Base-by-base conservation (phyloP, 2,329 filamentous ascomycete genomes). In the Neofusicoccum kwambonambiense region DNA sequence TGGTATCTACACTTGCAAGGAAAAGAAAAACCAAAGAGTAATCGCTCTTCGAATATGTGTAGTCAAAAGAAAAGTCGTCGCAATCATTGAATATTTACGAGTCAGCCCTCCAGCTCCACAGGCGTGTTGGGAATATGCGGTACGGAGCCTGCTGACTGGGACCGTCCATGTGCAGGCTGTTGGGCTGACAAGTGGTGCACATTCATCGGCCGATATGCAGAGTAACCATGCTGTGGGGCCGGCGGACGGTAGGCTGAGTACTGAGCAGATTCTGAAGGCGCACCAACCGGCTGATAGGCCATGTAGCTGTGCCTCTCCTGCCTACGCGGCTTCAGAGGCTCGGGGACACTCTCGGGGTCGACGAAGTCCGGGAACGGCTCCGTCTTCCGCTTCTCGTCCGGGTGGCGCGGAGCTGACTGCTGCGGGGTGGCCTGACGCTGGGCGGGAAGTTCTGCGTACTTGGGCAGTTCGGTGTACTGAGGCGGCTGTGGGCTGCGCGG, bases 231-330 rank as follows among this genome's bases (percentile, higher is more conserved):
- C 37, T 15, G 37, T 37, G 54, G 54, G 37, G 54, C n/a, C 13
- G 54, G 54, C 4, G 54, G 54, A 3, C 54, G 39, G 27, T 58
- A 58, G 6, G 54, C 54, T 12, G 39, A 5, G 11, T 54, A 54
- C 9, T 12, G 9, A n/a, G 47, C 4, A 5, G 47, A 17, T 31
- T 11, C 12, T 31, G 50, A 34, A 8, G 49, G n/a, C 2, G 31
- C 9, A 7, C 8, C 31, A 4, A n/a, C 15, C 31, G 54, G 54
- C 15, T 57, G 54, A 39, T 57, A 57, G 19, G 54, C 54, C 54
- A 45, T 34, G 57, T 61, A 61, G 57, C 57, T 61, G 44, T 61
- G 57, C 7, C 57, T 12, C 41, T 61, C 41, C 3, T 13, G 9
- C 57, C 34, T 61, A 42, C 57, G 57, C 27, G 42, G 42, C n/a